Base-by-base conservation (phyloP, 345 rosid species). In the Corymbia maculata region DNA sequence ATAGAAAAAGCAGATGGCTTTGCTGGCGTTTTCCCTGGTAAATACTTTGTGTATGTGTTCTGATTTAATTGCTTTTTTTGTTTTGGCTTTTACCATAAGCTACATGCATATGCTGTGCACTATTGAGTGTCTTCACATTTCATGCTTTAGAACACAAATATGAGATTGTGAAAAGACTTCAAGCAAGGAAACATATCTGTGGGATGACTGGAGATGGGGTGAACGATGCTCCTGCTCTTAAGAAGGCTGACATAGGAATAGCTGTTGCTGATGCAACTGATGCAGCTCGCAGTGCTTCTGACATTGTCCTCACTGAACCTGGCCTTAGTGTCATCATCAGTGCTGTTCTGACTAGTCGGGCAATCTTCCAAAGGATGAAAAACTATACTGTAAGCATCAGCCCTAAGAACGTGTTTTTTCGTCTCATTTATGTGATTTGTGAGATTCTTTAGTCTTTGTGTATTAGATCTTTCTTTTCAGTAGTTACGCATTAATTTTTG, bases 181-280 rank as follows among this genome's bases (percentile, higher is more conserved):
- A 98, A 96, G 99, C 97, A 12, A 96, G 97, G 94, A 98, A 96
- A 88, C 99, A 98, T 90, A 95, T 98, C 15, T 98, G 99, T 91
- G 99, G 99, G 51, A 97, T 98, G 99, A 98, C 99, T 42, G 99
- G 99, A 82, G 99, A 98, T 93, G 99, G 99, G 91, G 99, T 98
- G 66, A 98, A 98, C 82, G 99, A 98, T 92, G 99, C 99, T 22
- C 99, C 99, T 90, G 99, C 99, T 90, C 96, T 98, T 87, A 98
- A 98, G 94, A 98, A 96, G 90, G 99, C 99, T 89, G 99, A 98
- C 91, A 98, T 98, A 89, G 99, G 99, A 75, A 98, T 98, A 89
- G 99, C 99, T 66, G 99, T 98, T 68, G 99, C 99, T 85, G 99
- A 98, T 94, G 99, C 99, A 85, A 98, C 98, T 92, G 99, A 98